A percentile compares a stretch with the other conserved stretches of the same genome.
phyloP scores from a whole-genome alignment of 2,329 filamentous ascomycete genomes.

The Aurifilum marmelostoma region DNA sequence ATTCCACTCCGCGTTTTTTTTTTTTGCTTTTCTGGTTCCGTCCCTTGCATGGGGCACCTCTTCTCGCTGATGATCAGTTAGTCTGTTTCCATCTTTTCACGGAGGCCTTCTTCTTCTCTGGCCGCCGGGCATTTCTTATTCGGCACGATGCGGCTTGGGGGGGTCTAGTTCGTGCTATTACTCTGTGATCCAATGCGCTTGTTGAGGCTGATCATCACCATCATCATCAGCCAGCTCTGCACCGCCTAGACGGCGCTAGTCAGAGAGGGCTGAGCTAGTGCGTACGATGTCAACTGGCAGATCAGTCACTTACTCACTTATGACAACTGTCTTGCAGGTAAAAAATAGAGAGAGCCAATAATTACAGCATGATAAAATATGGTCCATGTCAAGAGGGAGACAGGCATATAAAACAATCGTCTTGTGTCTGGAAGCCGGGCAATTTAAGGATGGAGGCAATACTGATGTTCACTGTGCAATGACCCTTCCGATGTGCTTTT shows the following conservation, averaged over 20 bases:
- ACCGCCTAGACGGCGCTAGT: background rate
- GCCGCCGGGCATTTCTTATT: background rate
- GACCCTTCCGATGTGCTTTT: too few species aligned
- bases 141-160: background rate
- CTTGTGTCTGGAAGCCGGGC: too few species aligned
- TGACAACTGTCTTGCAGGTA: background rate
- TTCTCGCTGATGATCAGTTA: background rate
- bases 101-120: too few species aligned
- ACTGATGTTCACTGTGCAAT: too few species aligned
- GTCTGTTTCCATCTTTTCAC: background rate
- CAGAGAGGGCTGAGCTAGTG: background rate
- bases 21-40: background rate
- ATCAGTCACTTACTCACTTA: too few species aligned
- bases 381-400: too few species aligned
- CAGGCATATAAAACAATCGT: too few species aligned
- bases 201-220: background rate
- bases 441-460: too few species aligned
- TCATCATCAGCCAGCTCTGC: too few species aligned
- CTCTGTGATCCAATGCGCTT: background rate
- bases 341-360: too few species aligned
- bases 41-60: background rate
- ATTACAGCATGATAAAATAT: too few species aligned
- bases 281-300: background rate
- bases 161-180: conserved; percentile 2
- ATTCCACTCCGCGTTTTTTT: conserved; percentile 11